Percentiles rank a stretch among this genome's conserved stretches.
Conservation (phyloP, 2,329 filamentous ascomycete genomes). For the Fusarium coicis region DNA sequence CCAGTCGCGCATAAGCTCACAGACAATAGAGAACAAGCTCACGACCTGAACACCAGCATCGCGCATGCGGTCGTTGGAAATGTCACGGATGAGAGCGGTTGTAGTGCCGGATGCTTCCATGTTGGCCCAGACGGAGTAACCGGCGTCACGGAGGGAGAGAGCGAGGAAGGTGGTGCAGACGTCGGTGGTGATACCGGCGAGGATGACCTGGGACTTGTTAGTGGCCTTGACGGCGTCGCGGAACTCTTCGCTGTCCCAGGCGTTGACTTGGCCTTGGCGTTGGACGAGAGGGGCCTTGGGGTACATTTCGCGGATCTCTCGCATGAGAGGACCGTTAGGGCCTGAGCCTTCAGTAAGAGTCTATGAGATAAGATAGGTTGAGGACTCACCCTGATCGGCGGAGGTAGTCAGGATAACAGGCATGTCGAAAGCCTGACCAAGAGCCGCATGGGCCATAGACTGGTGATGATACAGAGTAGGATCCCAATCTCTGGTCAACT, state of each 20-base stretch:
- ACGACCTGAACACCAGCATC: conserved; percentile 73
- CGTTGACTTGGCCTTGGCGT: conserved; percentile 78
- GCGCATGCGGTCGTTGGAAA: conserved; percentile 75
- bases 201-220: conserved; percentile 75
- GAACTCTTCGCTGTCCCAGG: conserved; percentile 80
- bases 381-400: conserved; percentile 57
- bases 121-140: conserved; percentile 80
- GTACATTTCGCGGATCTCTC: conserved; percentile 75
- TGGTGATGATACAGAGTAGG: conserved; percentile 72
- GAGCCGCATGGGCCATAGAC: conserved; percentile 73
- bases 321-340: conserved; percentile 76
- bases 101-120: conserved; percentile 77
- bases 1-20: conserved; percentile 79
- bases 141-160: conserved; percentile 75
- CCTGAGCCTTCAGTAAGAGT: conserved; percentile 50
- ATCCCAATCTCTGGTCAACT: conserved; percentile 71
- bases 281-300: conserved; percentile 73
- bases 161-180: conserved; percentile 81
- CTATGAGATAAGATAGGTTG: accelerated
- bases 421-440: conserved; percentile 73
- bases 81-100: conserved; percentile 67
- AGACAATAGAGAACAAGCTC: conserved; percentile 70
- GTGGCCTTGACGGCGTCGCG: conserved; percentile 71
- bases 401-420: conserved; percentile 78
- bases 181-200: conserved; percentile 79